Evolutionary conservation across 306 rosid genomes (phyloP).

Genomic region (Coriaria nepalensis): DNA sequence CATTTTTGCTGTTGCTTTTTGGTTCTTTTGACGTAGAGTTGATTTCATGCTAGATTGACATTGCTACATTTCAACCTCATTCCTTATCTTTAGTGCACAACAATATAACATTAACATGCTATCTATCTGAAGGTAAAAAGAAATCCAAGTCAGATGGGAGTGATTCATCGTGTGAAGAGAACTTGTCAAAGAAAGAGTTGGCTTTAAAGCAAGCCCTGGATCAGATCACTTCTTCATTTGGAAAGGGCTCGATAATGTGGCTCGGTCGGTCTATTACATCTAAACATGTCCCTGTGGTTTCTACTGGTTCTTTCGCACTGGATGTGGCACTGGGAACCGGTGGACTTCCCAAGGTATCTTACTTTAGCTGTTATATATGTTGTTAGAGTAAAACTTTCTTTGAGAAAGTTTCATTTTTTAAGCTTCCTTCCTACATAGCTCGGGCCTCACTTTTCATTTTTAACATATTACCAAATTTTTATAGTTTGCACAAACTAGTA

Average conservation of each 20-base stretch:
- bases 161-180: conserved; percentile 56
- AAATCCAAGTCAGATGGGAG: conserved; percentile 62
- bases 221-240: conserved; percentile 51
- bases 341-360: conserved; percentile 83
- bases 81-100: not conserved
- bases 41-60: too few relatives aligned
- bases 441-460: too few relatives aligned
- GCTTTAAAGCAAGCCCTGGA: conserved; percentile 82
- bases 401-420: too few relatives aligned
- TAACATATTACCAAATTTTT: too few relatives aligned
- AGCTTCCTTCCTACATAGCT: too few relatives aligned
- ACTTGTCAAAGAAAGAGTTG: conserved; percentile 60
- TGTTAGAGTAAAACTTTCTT: too few relatives aligned
- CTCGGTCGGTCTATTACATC: conserved; percentile 48
- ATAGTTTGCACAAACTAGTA: too few relatives aligned
- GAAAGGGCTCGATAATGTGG: conserved; percentile 90
- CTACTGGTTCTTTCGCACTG: conserved; percentile 77
- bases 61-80: too few relatives aligned
- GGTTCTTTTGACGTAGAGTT: too few relatives aligned
- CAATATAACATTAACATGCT: conserved; percentile 1
- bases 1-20: too few relatives aligned
- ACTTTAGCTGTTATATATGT: not conserved
- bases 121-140: conserved; percentile 37
- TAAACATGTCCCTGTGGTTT: conserved; percentile 54
- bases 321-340: conserved; percentile 80